Evolutionary conservation across 2,329 filamentous ascomycete genomes (phyloP), one percentile per base, ranked within the genome.

Genomic region (Tolypocladium tundrense): DNA sequence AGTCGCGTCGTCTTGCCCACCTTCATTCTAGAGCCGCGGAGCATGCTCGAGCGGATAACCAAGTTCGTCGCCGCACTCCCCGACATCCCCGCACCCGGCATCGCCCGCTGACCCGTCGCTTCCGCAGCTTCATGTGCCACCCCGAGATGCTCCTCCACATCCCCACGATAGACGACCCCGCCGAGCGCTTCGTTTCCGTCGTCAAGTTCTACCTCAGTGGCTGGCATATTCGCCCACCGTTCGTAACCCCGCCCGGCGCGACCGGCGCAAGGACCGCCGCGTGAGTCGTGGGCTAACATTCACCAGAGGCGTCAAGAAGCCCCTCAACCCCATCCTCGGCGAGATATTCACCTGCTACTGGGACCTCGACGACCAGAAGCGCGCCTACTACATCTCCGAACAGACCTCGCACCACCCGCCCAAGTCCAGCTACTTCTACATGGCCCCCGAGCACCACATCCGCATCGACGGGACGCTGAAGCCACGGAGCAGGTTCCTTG

Each of bases 391-490:
- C 76, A 91, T 99, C 65, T 86, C 93, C 53, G 94, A 99, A 74
- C 94, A 99, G 74, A 99, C 94, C 1, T 97, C 92, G 35, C 94
- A 99, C 72, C 94, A 99, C 69, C 94, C 94, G 39, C 94, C 94
- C 35, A 99, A 99, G 77, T 97, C 93, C 53, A 96, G 91, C 74
- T 99, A 99, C 77, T 99, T 99, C 73, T 99, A 96, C 77, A 92
- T 96, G 87, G 92, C 90, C 0, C 94, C 94, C 2, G 86, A 96
- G 57, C 91, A 97, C 69, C 79, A 95, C 69, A 96, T 99, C 65
- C 86, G 94, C 58, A 96, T 99, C 66, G 94, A 99, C 68, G 94
- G 94, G 24, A 96, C 91, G 4, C 79, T 99, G 64, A 97, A 97
- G 72, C 94, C 94, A 1, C 84, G 92, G 66, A 97, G 92, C 75